phyloP scores from a whole-genome alignment of 1,139 yeast species.

The Eremothecium coryli region DNA sequence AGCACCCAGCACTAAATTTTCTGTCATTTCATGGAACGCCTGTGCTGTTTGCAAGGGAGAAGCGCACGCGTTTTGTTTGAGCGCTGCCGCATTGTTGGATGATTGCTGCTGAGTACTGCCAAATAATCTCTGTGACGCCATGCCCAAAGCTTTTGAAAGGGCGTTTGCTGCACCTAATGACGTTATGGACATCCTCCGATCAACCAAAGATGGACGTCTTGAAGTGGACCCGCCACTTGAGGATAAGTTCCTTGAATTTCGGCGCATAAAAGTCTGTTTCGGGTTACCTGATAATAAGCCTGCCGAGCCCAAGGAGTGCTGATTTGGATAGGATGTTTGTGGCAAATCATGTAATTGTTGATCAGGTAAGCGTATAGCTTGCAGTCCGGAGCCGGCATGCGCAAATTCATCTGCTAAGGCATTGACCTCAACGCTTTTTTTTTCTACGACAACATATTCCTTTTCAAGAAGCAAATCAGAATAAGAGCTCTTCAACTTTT shows the following conservation, averaged over 20 bases:
- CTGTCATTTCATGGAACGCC: slow-evolving; percentile 27
- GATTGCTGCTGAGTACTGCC: slow-evolving; percentile 36
- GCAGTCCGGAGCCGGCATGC: slow-evolving; percentile 51
- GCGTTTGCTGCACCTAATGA: slow-evolving; percentile 80
- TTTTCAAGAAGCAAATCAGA: slow-evolving; percentile 40
- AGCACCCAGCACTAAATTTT: slow-evolving; percentile 30
- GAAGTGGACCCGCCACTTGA: slow-evolving; percentile 29
- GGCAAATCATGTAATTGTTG: slow-evolving; percentile 5
- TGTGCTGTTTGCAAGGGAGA: slow-evolving; percentile 22
- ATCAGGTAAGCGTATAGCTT: slow-evolving; percentile 34
- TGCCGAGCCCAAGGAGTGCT: slow-evolving; percentile 5
- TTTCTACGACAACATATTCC: slow-evolving; percentile 91
- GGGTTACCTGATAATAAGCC: slow-evolving; percentile 9
- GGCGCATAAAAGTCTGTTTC: slow-evolving; percentile 16
- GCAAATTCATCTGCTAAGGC: slow-evolving; percentile 90
- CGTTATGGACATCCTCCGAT: slow-evolving; percentile 55
- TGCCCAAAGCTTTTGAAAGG: slow-evolving; percentile 72
- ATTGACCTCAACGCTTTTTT: slow-evolving; percentile 88
- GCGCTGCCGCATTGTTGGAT: slow-evolving; percentile 9
- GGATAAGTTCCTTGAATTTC: slow-evolving; percentile 30
- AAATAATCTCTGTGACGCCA: slow-evolving; percentile 81
- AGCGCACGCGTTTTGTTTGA: slow-evolving; percentile 10
- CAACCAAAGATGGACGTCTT: slow-evolving; percentile 37
- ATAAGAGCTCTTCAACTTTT: slow-evolving; percentile 9
- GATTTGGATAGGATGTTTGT: slow-evolving; percentile 5